Evolutionary conservation across 441 rosid species (phyloP).

Genomic region (Eruca vesicaria): DNA sequence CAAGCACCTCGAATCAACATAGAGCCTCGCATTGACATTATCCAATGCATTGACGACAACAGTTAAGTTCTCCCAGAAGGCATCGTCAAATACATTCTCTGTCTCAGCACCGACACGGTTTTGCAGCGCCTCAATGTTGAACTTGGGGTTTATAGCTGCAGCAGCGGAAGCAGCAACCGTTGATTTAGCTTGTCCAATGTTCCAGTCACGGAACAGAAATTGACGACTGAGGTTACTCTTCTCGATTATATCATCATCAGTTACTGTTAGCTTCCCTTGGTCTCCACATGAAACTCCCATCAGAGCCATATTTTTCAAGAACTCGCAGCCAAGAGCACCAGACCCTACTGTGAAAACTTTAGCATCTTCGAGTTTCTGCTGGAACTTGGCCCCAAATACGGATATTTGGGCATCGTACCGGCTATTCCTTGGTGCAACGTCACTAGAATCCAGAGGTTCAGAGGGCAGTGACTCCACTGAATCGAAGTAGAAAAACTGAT

Average conservation of each 20-base stretch:
- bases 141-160: slow-evolving; percentile 54
- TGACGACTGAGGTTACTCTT: slow-evolving; percentile 96
- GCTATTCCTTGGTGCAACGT: slow-evolving; percentile 62
- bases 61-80: slow-evolving; percentile 81
- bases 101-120: slow-evolving; percentile 86
- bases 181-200: slow-evolving; percentile 94
- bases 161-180: slow-evolving; percentile 94
- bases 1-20: slow-evolving; percentile 84
- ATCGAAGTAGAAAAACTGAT: slow-evolving; percentile 90
- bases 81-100: slow-evolving; percentile 80
- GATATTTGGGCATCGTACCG: slow-evolving; percentile 93
- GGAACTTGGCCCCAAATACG: slow-evolving; percentile 80
- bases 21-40: slow-evolving; percentile 87
- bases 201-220: slow-evolving; percentile 94
- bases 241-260: slow-evolving; percentile 93
- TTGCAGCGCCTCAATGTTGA: slow-evolving; percentile 77
- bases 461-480: slow-evolving; percentile 85
- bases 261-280: slow-evolving; percentile 74
- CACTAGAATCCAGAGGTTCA: slow-evolving; percentile 60
- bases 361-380: slow-evolving; percentile 86
- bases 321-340: slow-evolving; percentile 94
- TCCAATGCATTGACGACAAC: slow-evolving; percentile 79
- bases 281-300: slow-evolving; percentile 88
- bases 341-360: slow-evolving; percentile 78
- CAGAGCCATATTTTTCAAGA: slow-evolving; percentile 83